Evolutionary conservation across 1,139 yeast species (phyloP).

Genomic region (Hemisphaericaspora subhashii): DNA sequence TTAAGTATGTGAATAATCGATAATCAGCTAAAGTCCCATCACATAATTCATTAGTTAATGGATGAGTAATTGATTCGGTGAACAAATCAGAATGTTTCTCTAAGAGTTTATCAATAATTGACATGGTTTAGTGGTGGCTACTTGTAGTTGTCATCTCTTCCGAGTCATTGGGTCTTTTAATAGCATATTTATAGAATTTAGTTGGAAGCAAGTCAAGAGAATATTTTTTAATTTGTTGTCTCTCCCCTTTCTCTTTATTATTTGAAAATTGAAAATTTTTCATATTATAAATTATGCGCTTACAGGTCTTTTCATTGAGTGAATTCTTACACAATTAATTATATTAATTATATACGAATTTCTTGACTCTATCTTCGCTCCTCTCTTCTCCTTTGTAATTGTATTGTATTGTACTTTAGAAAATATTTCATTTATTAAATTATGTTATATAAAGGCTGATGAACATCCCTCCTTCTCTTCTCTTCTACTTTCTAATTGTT

Average conservation of each 20-base stretch:
- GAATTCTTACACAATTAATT: too few relatives aligned
- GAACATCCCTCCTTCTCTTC: too few relatives aligned
- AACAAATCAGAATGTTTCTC: slow-evolving; percentile 23
- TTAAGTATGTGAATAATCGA: slow-evolving; percentile 43
- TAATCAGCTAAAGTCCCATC: slow-evolving; percentile 44
- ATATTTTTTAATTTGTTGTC: too few relatives aligned
- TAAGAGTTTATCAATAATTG: slow-evolving; percentile 18
- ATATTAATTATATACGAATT: too few relatives aligned
- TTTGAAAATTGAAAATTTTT: background rate
- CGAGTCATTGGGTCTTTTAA: background rate
- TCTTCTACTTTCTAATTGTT: too few relatives aligned
- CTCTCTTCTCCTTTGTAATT: background rate
- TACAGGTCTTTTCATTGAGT: background rate
- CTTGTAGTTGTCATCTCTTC: background rate
- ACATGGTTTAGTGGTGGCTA: slow-evolving; percentile 1
- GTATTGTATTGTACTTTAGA: too few relatives aligned
- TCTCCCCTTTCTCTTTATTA: too few relatives aligned
- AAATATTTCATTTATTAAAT: too few relatives aligned
- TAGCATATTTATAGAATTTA: background rate
- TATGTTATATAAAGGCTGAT: background rate
- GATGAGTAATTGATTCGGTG: slow-evolving; percentile 37
- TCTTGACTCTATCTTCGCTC: background rate
- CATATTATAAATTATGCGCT: background rate
- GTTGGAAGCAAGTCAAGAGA: too few relatives aligned
- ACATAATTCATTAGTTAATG: slow-evolving; percentile 47